Evolutionary conservation across 148 eudicot species (phyloP).

Genomic region (Rhododendron griersonianum): DNA sequence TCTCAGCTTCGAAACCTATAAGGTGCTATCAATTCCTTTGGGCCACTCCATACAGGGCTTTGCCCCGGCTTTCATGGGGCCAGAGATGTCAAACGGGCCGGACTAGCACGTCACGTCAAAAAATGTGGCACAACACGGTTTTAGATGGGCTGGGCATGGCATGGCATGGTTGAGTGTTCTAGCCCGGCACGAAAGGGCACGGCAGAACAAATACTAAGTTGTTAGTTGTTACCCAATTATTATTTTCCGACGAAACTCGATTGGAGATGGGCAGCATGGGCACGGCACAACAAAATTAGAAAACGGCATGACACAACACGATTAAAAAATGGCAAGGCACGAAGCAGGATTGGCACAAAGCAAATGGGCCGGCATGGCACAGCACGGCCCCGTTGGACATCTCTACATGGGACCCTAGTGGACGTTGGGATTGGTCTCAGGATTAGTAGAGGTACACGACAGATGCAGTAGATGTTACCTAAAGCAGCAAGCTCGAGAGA

Average conservation of each 20-base stretch:
- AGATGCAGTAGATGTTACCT: constrained; percentile 28
- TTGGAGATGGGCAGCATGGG: too few species aligned
- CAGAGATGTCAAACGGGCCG: background rate
- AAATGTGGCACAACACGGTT: background rate
- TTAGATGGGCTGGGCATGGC: background rate
- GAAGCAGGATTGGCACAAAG: too few species aligned
- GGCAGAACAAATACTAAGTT: background rate
- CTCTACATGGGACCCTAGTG: background rate
- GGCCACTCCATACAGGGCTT: background rate
- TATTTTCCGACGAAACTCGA: too few species aligned
- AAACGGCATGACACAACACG: too few species aligned
- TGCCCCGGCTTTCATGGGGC: too few species aligned
- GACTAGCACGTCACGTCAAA: background rate
- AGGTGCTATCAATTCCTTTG: background rate
- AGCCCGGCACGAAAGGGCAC: background rate
- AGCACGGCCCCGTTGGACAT: background rate
- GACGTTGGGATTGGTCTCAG: background rate
- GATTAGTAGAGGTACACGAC: too few species aligned
- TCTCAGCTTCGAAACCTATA: background rate
- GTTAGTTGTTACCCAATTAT: background rate
- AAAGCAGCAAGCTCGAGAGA: constrained; percentile 80
- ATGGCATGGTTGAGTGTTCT: too few species aligned
- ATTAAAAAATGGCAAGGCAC: too few species aligned
- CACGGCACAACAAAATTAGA: too few species aligned
- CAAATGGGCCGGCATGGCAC: too few species aligned